These are phyloP conservation scores for Babesia ovata DNA, from an alignment of 169 alveolate species.

Conservation along the genomic window DNA sequence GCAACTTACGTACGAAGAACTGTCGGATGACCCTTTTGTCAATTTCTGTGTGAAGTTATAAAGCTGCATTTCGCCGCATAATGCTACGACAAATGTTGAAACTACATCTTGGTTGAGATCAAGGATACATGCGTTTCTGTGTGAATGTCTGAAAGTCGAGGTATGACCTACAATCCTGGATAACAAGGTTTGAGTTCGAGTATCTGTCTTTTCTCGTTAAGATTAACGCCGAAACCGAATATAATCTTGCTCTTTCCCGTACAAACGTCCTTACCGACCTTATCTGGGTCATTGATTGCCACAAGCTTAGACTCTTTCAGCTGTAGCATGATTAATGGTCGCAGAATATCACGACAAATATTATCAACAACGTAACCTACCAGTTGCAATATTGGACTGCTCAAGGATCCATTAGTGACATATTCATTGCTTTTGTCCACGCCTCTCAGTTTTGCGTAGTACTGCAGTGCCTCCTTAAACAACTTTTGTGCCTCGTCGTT, in stretches of 20 bases:
- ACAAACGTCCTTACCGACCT: constrained; percentile 45
- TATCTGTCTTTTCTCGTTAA: constrained; percentile 38
- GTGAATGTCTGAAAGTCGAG: neutral
- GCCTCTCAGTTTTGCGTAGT: constrained; percentile 40
- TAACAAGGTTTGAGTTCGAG: constrained; percentile 31
- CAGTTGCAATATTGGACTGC: constrained; percentile 13
- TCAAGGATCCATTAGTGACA: neutral
- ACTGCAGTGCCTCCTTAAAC: constrained; percentile 30
- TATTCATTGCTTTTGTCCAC: constrained; percentile 3
- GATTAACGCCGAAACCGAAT: constrained; percentile 53
- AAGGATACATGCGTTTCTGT: constrained; percentile 59
- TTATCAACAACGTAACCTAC: neutral
- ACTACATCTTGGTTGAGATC: constrained; percentile 31
- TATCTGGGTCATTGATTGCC: constrained; percentile 4
- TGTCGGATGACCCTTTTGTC: constrained; percentile 17
- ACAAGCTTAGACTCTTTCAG: constrained; percentile 30
- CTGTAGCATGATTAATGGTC: constrained; percentile 1
- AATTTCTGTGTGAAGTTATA: constrained; percentile 47
- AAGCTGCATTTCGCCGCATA: constrained; percentile 19
- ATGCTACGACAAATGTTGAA: constrained; percentile 33
- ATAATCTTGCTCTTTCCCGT: constrained; percentile 17
- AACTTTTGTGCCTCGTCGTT: constrained; percentile 15
- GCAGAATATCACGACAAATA: no score
- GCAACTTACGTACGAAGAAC: constrained; percentile 1
- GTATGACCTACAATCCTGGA: constrained; percentile 37